A percentile compares a stretch with the other conserved stretches of the same genome.
These are phyloP conservation scores for Alternaria gaisen DNA, from an alignment of 2,329 filamentous ascomycete genomes.

Conservation along the genomic window DNA sequence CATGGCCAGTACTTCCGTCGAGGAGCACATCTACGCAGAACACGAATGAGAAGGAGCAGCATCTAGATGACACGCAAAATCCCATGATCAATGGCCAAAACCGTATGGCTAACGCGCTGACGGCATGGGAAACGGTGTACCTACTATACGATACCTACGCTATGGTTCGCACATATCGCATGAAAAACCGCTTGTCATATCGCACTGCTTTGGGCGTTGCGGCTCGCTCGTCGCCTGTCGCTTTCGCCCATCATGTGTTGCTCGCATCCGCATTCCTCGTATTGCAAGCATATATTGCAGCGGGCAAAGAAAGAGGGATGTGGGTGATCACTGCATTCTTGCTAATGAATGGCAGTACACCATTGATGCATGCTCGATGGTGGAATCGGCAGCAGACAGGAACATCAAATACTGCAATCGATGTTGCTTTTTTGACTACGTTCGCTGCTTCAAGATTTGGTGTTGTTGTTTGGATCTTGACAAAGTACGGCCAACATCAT, in stretches of 20 bases:
- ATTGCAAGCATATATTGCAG: slow-evolving; percentile 1
- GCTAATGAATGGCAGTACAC: slow-evolving; percentile 2
- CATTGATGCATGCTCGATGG: slow-evolving; percentile 2
- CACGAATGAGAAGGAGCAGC: not conserved
- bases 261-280: slow-evolving; percentile 5
- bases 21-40: not conserved
- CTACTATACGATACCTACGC: slow-evolving; percentile 1
- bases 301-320: not conserved
- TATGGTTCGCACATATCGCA: not conserved
- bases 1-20: not conserved
- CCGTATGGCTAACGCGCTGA: not conserved
- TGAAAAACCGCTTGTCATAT: not conserved
- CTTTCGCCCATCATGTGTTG: not conserved
- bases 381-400: not conserved
- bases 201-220: not conserved
- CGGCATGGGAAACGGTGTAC: not conserved
- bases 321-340: slow-evolving; percentile 3
- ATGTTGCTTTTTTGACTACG: not conserved
- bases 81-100: not conserved
- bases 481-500: slow-evolving; percentile 1
- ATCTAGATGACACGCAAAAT: not conserved
- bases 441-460: not conserved
- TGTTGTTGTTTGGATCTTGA: not conserved
- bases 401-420: not conserved
- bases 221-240: not conserved